phyloP scores from a whole-genome alignment of 768 basidiomycete species.

The Leucosporidium creatinivorum region DNA sequence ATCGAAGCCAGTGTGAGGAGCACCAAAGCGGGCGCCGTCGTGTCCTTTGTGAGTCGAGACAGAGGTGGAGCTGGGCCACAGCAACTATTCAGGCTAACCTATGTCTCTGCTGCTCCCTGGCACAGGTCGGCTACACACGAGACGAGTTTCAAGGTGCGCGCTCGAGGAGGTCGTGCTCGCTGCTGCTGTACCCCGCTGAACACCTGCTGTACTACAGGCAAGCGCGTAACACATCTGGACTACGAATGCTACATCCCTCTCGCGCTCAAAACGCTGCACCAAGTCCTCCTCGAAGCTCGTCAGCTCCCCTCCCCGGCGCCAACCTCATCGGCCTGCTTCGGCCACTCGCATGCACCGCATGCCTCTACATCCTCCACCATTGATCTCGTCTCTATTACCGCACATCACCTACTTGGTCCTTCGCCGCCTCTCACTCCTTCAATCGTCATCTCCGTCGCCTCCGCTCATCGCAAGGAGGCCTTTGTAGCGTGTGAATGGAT shows the following conservation, averaged over 20 bases:
- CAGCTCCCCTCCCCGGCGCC: constrained; percentile 15
- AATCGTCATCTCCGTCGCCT: constrained; percentile 76
- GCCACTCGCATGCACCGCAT: constrained; percentile 4
- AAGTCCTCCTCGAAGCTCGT: constrained; percentile 31
- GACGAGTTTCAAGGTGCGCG: constrained; percentile 69
- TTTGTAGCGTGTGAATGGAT: constrained; percentile 72
- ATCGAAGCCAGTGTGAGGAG: constrained; percentile 60
- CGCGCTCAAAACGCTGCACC: constrained; percentile 34
- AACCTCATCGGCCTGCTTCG: constrained; percentile 4
- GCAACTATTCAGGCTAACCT: no score
- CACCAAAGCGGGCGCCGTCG: constrained; percentile 62
- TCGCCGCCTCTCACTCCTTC: constrained; percentile 73
- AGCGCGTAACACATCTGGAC: constrained; percentile 32
- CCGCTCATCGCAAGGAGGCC: constrained; percentile 73
- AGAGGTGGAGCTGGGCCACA: no score
- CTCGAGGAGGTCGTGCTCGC: neutral
- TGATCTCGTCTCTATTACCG: constrained; percentile 12
- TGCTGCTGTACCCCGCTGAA: no score
- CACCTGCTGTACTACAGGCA: constrained; percentile 18
- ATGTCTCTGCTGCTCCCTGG: no score
- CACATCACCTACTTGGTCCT: constrained; percentile 69
- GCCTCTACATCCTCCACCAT: constrained; percentile 2
- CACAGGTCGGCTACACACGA: constrained; percentile 64
- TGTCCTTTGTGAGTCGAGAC: constrained; percentile 50
- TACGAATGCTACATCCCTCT: constrained; percentile 38